Percentiles rank a stretch among this genome's conserved stretches.
These are phyloP conservation scores for Ammopiptanthus mongolicus DNA, from an alignment of 306 rosid species.

Conservation along the genomic window DNA sequence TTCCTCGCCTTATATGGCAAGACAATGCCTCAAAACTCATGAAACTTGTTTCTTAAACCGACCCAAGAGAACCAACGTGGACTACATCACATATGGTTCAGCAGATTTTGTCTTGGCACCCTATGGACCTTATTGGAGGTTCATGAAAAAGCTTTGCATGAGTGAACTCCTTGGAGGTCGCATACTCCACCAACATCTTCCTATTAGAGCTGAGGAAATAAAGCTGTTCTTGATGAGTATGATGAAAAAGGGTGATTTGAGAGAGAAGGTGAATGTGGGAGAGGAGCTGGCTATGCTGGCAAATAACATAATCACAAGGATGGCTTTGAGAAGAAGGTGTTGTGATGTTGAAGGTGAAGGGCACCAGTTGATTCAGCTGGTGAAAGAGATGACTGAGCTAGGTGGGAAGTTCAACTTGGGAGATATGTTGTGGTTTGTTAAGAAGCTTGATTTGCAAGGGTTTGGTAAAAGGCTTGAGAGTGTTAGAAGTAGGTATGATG, in stretches of 20 bases:
- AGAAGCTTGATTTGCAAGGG: conserved; percentile 52
- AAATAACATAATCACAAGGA: conserved; percentile 38
- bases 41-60: conserved; percentile 44
- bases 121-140: conserved; percentile 63
- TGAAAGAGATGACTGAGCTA: conserved; percentile 33
- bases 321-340: conserved; percentile 46
- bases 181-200: conserved; percentile 30
- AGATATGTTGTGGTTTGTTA: conserved; percentile 30
- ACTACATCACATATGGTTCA: conserved; percentile 46
- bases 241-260: conserved; percentile 1
- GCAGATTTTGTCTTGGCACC: conserved; percentile 47
- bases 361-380: conserved; percentile 26
- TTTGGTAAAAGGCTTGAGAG: conserved; percentile 35
- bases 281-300: conserved; percentile 28
- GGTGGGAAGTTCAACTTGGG: conserved; percentile 35
- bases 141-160: conserved; percentile 54
- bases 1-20: conserved; percentile 51
- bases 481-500: conserved; percentile 37
- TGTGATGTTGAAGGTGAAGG: conserved; percentile 42
- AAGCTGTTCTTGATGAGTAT: conserved; percentile 6
- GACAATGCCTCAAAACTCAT: conserved; percentile 44
- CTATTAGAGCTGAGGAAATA: conserved; percentile 38
- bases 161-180: conserved; percentile 47
- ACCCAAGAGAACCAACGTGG: conserved; percentile 31
- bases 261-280: conserved; percentile 34